A percentile compares a stretch with the other conserved stretches of the same genome.
Evolutionary conservation across 2,329 filamentous ascomycete genomes (phyloP).

Genomic region (Blastomyces emzantsi): DNA sequence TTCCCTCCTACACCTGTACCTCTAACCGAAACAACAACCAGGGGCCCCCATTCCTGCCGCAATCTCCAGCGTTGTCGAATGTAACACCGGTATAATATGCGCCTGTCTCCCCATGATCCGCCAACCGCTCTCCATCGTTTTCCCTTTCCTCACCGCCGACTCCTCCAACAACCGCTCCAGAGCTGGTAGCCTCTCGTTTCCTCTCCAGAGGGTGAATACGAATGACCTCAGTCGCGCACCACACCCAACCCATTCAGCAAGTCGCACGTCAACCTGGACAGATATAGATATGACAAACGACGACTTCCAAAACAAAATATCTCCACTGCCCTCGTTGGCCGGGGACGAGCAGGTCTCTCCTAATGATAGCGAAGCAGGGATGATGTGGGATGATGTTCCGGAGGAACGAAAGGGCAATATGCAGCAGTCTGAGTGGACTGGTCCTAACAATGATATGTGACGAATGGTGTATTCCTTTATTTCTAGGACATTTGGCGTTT

Average conservation of each 20-base stretch:
- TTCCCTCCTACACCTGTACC: neutral
- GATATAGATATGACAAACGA: neutral
- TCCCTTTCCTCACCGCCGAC: constrained; percentile 16
- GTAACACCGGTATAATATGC: constrained; percentile 30
- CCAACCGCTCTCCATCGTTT: constrained; percentile 21
- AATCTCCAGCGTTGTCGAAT: constrained; percentile 33
- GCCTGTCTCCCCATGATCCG: constrained; percentile 33
- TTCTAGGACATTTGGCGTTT: neutral
- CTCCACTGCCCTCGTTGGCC: neutral
- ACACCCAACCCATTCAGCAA: neutral
- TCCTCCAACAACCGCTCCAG: neutral
- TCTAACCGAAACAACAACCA: constrained; percentile 12
- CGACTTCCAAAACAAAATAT: neutral
- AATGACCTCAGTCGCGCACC: neutral
- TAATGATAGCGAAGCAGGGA: neutral
- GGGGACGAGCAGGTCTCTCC: neutral
- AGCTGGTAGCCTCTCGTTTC: neutral
- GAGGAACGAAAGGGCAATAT: neutral
- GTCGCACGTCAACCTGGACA: neutral
- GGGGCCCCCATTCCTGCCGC: constrained; percentile 26
- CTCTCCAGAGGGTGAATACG: neutral
- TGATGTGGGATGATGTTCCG: neutral
- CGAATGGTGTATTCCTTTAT: neutral
- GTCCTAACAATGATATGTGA: neutral
- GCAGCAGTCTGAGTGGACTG: neutral